phyloP scores from a whole-genome alignment of 164 flowering plant genomes.

The Litsea cubeba region DNA sequence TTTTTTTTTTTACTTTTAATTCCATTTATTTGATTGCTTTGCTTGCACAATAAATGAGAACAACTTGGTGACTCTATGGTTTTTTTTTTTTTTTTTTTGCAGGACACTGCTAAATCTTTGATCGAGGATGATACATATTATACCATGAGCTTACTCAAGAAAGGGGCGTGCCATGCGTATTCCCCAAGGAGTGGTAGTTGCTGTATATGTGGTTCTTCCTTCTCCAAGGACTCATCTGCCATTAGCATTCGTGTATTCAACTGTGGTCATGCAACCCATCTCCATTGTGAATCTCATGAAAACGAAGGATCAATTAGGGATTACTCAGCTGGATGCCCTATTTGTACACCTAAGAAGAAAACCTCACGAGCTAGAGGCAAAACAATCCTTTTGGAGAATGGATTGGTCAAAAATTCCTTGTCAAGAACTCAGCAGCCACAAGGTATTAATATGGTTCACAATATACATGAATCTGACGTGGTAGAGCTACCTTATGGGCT shows the following conservation, averaged over 20 bases:
- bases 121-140: conserved; percentile 93
- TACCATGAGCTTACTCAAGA: conserved; percentile 83
- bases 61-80: background rate
- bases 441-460: conserved; percentile 29
- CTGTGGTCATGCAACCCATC: conserved; percentile 94
- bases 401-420: conserved; percentile 39
- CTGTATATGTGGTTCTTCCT: conserved; percentile 64
- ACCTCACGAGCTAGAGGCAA: conserved; percentile 42
- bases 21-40: background rate
- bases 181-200: conserved; percentile 66
- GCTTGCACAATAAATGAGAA: background rate
- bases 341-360: conserved; percentile 82
- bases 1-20: background rate
- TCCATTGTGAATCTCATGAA: conserved; percentile 64
- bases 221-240: conserved; percentile 42
- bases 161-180: conserved; percentile 89
- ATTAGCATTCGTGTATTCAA: conserved; percentile 60
- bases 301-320: conserved; percentile 34
- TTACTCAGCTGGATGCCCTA: conserved; percentile 62
- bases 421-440: conserved; percentile 37
- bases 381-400: conserved; percentile 38
- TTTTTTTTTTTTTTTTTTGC: background rate
- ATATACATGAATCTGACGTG: conserved; percentile 48
- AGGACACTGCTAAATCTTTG: conserved; percentile 94
- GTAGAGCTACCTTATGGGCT: conserved; percentile 50